These are phyloP conservation scores for Colletotrichum sp. DNA, from an alignment of 2,329 filamentous ascomycete genomes.

Conservation along the genomic window DNA sequence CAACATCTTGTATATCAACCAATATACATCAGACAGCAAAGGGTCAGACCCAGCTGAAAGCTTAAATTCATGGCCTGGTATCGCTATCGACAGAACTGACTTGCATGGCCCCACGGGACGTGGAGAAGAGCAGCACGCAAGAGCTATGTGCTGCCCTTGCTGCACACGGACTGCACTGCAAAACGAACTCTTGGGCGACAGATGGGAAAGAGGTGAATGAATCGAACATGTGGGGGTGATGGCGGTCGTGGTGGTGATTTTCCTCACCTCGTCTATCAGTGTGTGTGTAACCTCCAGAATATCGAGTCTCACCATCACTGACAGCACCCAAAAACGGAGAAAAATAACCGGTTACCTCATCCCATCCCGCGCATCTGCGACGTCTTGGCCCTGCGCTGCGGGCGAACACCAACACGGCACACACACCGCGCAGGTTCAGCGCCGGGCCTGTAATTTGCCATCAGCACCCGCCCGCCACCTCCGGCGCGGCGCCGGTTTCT, in stretches of 20 bases:
- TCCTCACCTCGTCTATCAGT: neutral
- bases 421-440: neutral
- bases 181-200: neutral
- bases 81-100: neutral
- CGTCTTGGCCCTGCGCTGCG: neutral
- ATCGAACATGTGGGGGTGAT: slow-evolving; percentile 6
- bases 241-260: neutral
- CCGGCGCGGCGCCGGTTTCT: neutral
- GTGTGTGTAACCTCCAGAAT: neutral
- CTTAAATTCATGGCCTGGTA: neutral
- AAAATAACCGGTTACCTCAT: neutral
- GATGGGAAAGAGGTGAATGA: neutral
- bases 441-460: neutral
- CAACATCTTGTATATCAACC: neutral
- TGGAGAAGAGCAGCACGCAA: neutral
- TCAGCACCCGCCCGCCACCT: neutral
- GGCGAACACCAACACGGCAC: neutral
- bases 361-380: neutral
- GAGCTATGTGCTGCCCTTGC: neutral
- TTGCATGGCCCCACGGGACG: neutral
- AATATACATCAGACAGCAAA: neutral
- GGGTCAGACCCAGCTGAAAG: neutral
- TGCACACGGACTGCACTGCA: neutral
- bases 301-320: neutral
- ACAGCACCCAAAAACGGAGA: neutral